Evolutionary conservation across 2,329 filamentous ascomycete genomes (phyloP), one percentile per base, ranked within the genome.

Genomic region (Septoria linicola): DNA sequence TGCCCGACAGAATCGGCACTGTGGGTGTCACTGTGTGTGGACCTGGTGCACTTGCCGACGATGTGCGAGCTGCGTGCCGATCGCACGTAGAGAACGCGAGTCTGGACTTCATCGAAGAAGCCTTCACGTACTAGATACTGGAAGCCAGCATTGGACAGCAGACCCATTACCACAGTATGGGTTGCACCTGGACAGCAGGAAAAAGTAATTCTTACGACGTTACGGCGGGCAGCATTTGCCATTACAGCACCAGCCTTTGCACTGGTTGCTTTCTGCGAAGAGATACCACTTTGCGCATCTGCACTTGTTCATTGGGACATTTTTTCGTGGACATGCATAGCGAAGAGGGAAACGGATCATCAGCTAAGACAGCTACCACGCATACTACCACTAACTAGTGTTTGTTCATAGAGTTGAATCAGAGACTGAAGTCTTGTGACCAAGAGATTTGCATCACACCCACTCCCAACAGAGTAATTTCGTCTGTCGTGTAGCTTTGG

Each of bases 81-180:
- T 70, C 68, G 21, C 72, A 76, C 54, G 73, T 80, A 21, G 70
- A 73, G 19, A 77, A 78, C 5, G 78, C 76, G 31, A 72, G 72
- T 42, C 68, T 85, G 7, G 81, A 84, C 68, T 84, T 84, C 67
- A 74, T 81, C 16, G 82, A 85, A 65, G 82, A 85, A 70, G 79
- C 80, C 32, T 85, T 85, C 68, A 84, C 81, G 8, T 53, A 54
- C 30, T 54, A 43, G 41, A 46, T 11, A 25, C 27, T 34, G 10
- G 23, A 23, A 40, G 27, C 14, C n/a, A 27, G 21, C 21, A 37
- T 13, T 10, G 13, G 41, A 14, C 13, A 48, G 14, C 35, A 41
- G 20, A 20, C 16, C 13, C 3, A 14, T 42, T 36, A 36, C 11
- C 40, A 42, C 46, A 49, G 37, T 20, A 41, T 42, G 23, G 37